A percentile compares a stretch with the other conserved stretches of the same genome.
Conservation (phyloP, 768 basidiomycete genomes). For the Cyclocybe cylindracea region DNA sequence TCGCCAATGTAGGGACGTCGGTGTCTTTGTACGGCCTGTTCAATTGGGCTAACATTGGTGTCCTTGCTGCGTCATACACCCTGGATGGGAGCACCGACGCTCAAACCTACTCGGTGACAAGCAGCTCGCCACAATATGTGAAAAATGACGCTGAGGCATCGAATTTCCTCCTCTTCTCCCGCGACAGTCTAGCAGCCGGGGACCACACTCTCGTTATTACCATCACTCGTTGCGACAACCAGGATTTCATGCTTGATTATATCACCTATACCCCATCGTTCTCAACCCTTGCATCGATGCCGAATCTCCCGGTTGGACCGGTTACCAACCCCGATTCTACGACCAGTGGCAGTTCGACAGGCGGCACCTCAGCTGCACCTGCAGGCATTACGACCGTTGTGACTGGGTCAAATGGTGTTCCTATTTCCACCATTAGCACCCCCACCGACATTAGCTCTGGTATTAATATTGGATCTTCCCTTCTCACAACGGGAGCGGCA, state of each 20-base stretch:
- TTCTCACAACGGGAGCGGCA: background rate
- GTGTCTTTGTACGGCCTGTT: conserved; percentile 25
- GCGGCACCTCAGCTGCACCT: background rate
- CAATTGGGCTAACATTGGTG: conserved; percentile 22
- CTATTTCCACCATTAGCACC: background rate
- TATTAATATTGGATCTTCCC: too few relatives aligned
- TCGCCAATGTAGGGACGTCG: conserved; percentile 16
- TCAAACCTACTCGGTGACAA: conserved; percentile 18
- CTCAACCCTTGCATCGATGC: conserved; percentile 13
- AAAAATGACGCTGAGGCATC: conserved; percentile 16
- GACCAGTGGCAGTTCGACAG: background rate
- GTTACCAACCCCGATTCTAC: background rate
- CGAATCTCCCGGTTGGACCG: conserved; percentile 4
- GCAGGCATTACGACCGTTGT: background rate
- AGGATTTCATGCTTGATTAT: conserved; percentile 24
- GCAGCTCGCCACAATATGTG: conserved; percentile 11
- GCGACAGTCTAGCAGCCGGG: conserved; percentile 13
- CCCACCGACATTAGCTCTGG: too few relatives aligned
- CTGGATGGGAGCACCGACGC: conserved; percentile 18
- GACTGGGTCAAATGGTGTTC: too few relatives aligned
- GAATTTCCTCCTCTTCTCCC: conserved; percentile 24
- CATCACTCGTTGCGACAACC: conserved; percentile 17
- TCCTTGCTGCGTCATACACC: conserved; percentile 22
- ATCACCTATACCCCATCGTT: conserved; percentile 27
- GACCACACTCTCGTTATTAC: conserved; percentile 22